Conservation (phyloP, 2,329 filamentous ascomycete genomes). For the Coniosporium tulheliwenetii region DNA sequence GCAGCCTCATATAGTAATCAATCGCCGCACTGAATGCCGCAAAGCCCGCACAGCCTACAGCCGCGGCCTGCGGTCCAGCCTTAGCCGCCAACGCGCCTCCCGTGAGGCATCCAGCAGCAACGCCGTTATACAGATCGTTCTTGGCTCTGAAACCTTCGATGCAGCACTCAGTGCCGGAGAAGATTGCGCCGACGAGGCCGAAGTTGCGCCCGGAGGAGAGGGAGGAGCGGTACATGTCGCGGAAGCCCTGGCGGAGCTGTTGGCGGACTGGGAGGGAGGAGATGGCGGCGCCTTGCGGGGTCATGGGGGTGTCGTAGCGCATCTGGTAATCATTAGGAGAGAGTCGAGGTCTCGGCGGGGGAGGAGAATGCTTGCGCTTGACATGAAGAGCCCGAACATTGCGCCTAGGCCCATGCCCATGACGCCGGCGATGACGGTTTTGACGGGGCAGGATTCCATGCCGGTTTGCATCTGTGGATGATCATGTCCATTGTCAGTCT, state of each 20-base stretch:
- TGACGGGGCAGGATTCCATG: conserved; percentile 87
- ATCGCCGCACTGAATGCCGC: conserved; percentile 87
- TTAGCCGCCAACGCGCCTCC: conserved; percentile 76
- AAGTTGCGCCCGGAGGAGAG: conserved; percentile 86
- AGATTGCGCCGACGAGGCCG: conserved; percentile 80
- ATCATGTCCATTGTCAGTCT: background rate
- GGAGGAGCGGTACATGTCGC: conserved; percentile 82
- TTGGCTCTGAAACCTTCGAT: conserved; percentile 87
- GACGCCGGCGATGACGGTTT: conserved; percentile 75
- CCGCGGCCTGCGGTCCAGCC: conserved; percentile 78
- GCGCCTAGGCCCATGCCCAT: conserved; percentile 93
- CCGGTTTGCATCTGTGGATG: conserved; percentile 52
- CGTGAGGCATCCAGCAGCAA: conserved; percentile 77
- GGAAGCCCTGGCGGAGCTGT: conserved; percentile 74
- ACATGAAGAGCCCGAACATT: conserved; percentile 95
- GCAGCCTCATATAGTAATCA: conserved; percentile 78
- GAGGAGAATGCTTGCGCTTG: conserved; percentile 49
- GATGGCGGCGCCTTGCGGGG: conserved; percentile 34
- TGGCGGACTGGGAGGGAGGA: conserved; percentile 60
- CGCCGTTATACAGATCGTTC: conserved; percentile 82
- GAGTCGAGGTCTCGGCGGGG: background rate
- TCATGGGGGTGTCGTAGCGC: conserved; percentile 88
- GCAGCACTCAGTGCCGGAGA: conserved; percentile 85
- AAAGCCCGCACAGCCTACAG: conserved; percentile 80
- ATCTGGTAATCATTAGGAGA: conserved; percentile 41